These are phyloP conservation scores for Miscanthus lutarioriparius DNA, from an alignment of 176 grass and related monocot species.

Conservation along the genomic window DNA sequence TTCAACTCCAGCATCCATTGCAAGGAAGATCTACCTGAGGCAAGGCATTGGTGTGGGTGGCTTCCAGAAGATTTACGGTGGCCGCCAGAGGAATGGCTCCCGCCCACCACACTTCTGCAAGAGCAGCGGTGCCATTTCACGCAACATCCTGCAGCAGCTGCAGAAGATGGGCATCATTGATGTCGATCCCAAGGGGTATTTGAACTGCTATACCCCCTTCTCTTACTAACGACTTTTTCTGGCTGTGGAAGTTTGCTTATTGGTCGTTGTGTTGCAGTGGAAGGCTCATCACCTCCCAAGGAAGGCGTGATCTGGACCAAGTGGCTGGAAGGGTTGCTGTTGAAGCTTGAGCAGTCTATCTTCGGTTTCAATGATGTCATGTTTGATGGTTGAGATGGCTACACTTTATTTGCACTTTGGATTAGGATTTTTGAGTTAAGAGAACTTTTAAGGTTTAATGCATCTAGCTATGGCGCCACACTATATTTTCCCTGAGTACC, in stretches of 20 bases:
- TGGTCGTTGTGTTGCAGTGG: conserved; percentile 31
- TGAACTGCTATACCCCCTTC: too few relatives aligned
- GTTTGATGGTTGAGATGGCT: conserved; percentile 22
- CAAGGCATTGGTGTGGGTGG: background rate
- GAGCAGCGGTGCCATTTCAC: background rate
- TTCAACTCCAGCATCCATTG: background rate
- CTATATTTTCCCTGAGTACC: conserved; percentile 1
- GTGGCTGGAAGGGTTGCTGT: conserved; percentile 50
- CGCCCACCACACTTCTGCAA: background rate
- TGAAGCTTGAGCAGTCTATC: conserved; percentile 31
- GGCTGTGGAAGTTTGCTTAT: background rate
- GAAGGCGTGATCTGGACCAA: conserved; percentile 67
- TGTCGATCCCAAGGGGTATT: background rate
- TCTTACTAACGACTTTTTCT: background rate
- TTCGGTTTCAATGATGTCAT: background rate
- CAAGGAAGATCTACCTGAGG: background rate
- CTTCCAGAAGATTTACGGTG: background rate
- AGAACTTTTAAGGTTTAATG: conserved; percentile 5
- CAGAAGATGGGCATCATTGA: background rate
- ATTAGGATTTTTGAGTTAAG: conserved; percentile 28
- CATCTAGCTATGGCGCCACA: conserved; percentile 27
- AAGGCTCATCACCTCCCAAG: conserved; percentile 51
- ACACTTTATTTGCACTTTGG: conserved; percentile 28
- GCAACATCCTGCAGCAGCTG: background rate
- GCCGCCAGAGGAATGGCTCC: background rate